phyloP scores from a whole-genome alignment of 768 basidiomycete genomes.

The Termitomyces eurrhizus region DNA sequence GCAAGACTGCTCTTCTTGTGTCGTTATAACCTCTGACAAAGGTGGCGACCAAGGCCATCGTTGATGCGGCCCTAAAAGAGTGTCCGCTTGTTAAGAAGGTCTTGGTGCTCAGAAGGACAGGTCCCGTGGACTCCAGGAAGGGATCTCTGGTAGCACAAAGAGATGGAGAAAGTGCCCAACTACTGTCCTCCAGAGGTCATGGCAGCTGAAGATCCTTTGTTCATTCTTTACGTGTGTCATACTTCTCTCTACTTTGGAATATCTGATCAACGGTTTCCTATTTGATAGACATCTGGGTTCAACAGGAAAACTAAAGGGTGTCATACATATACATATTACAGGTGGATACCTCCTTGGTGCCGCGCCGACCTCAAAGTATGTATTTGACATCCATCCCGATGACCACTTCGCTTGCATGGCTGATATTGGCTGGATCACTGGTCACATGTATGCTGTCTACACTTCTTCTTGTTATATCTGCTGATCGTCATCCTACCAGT shows the following conservation, averaged over 20 bases:
- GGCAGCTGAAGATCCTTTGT: too few species aligned
- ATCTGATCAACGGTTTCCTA: slow-evolving; percentile 8
- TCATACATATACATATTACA: slow-evolving; percentile 88
- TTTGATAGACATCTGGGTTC: slow-evolving; percentile 81
- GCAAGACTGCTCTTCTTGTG: slow-evolving; percentile 92
- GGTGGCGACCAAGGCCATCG: slow-evolving; percentile 93
- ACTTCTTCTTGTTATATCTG: too few species aligned
- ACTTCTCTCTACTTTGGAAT: background rate
- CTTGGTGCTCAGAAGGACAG: slow-evolving; percentile 79
- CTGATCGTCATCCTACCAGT: too few species aligned
- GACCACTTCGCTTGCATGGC: too few species aligned
- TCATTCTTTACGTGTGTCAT: slow-evolving; percentile 91
- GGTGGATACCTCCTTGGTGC: too few species aligned
- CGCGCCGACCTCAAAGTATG: too few species aligned
- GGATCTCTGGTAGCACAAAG: slow-evolving; percentile 98
- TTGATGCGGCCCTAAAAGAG: slow-evolving; percentile 84
- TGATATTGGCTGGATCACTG: too few species aligned
- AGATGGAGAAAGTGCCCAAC: slow-evolving; percentile 67
- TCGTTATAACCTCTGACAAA: slow-evolving; percentile 94
- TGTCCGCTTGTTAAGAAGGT: slow-evolving; percentile 88
- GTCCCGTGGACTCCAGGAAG: slow-evolving; percentile 80
- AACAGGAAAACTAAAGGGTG: slow-evolving; percentile 95
- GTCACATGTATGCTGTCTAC: too few species aligned
- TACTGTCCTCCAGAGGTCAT: too few species aligned
- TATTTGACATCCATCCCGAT: too few species aligned